Evolutionary conservation across 768 basidiomycete species (phyloP), one percentile per base, ranked within the genome.

Genomic region (Termitomyces sp.): DNA sequence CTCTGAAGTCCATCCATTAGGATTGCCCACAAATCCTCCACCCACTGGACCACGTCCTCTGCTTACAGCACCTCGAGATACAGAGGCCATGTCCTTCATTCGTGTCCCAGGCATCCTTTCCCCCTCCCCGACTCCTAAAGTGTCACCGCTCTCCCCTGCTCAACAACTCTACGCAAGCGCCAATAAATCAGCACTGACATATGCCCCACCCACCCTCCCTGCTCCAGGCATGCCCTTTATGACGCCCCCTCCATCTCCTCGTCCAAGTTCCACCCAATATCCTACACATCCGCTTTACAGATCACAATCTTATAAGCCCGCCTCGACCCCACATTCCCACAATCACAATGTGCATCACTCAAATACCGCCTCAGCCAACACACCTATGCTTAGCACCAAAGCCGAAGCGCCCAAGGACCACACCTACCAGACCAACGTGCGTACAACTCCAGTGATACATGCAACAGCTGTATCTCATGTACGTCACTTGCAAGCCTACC

Each of bases 91-190:
- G 34, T 15, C 51, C 45, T 50, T 24, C 19, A 48, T 56, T 48
- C 55, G 48, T 44, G 22, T 30, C 35, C 47, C 55, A 24, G 47
- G 47, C 10, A 47, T 1, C 32, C 3, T 34, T 47, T 26, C 34
- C 5, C 21, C 34, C 30, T 8, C 5, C 7, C 32, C 19, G 7
- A 12, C 8, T 9, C 45, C 44, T 14, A 53, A 3, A 45, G 7
- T 47, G 1, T 22, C 59, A 5, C 44, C 52, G 8, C 57, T 60
- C 24, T 58, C 61, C 4, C 51, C 57, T 21, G 51, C 63, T 24
- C 63, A 64, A 51, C 53, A 58, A 46, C 43, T 64, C 7, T 64
- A 64, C n/a, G 59, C 59, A 7, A 58, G 61, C 17, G 55, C 57
- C 5, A n/a, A 21, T 7, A 57, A 51, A 21, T 19, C 58, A 32